These are phyloP conservation scores for Pedinophyceae sp. DNA, from an alignment of 139 green algal species.

Conservation along the genomic window DNA sequence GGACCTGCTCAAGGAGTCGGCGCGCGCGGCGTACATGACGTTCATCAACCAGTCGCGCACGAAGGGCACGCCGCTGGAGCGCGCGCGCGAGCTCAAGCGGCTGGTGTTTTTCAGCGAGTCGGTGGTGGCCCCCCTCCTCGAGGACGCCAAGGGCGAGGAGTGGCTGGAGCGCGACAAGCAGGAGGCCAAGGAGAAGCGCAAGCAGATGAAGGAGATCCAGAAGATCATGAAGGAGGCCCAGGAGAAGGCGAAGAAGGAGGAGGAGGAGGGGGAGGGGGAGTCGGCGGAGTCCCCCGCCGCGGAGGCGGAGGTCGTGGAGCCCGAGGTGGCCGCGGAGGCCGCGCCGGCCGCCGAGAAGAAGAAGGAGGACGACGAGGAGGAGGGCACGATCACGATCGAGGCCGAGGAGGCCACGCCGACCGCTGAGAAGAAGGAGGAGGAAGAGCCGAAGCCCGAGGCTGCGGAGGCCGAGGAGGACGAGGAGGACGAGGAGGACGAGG, in stretches of 20 bases:
- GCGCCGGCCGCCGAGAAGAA: background rate
- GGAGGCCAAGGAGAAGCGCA: background rate
- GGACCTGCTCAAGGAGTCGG: background rate
- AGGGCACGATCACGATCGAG: too few relatives aligned
- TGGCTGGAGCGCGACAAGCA: background rate
- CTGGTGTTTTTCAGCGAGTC: conserved; percentile 4
- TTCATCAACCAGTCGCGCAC: background rate
- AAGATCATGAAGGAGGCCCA: background rate
- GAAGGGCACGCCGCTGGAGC: background rate
- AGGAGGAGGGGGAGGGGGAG: conserved; percentile 1
- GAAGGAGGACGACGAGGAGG: too few relatives aligned
- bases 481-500: background rate
- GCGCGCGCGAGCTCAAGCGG: conserved; percentile 4
- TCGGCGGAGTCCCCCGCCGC: background rate
- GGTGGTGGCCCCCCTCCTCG: conserved; percentile 2
- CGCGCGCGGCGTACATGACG: background rate
- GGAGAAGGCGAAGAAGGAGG: conserved; percentile 3
- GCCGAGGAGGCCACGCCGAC: too few relatives aligned
- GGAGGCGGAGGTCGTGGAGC: background rate
- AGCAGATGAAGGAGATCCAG: background rate
- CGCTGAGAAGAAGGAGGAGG: background rate
- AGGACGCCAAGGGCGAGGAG: background rate
- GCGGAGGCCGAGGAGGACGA: background rate
- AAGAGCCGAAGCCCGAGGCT: background rate
- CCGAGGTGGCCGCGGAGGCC: background rate